phyloP scores from a whole-genome alignment of 2,329 filamentous ascomycete species.

The Dothideomycetes sp. region DNA sequence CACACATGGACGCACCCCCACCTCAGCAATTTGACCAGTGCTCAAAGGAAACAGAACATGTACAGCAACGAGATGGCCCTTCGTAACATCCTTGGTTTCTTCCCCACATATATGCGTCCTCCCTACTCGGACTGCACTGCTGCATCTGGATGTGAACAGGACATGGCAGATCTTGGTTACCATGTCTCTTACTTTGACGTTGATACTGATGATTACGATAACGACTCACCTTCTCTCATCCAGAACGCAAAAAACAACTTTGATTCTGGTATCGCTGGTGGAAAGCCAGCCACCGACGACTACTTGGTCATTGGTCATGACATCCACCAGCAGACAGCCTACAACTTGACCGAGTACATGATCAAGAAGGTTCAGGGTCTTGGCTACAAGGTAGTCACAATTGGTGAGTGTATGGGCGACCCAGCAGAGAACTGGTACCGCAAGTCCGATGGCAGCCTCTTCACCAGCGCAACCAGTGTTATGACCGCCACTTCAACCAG shows the following conservation, averaged over 20 bases:
- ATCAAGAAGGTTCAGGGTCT: conserved; percentile 31
- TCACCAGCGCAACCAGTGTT: conserved; percentile 2
- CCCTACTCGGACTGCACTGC: conserved; percentile 40
- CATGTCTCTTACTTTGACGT: conserved; percentile 54
- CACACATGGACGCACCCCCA: conserved; percentile 49
- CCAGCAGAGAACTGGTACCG: conserved; percentile 42
- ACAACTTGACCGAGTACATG: conserved; percentile 36
- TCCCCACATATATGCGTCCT: conserved; percentile 47
- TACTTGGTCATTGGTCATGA: conserved; percentile 49
- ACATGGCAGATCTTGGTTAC: conserved; percentile 43
- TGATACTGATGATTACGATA: conserved; percentile 53
- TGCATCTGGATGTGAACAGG: conserved; percentile 30
- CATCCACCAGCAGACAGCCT: conserved; percentile 38
- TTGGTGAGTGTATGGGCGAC: conserved; percentile 41
- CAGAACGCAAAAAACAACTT: conserved; percentile 48
- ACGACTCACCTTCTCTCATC: conserved; percentile 38
- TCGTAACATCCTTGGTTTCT: conserved; percentile 46
- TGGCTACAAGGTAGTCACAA: conserved; percentile 37
- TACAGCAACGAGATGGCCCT: conserved; percentile 47
- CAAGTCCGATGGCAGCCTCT: conserved; percentile 20
- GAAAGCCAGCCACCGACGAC: conserved; percentile 18
- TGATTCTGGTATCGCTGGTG: conserved; percentile 33
- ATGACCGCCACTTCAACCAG: conserved; percentile 13
- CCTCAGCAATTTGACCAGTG: conserved; percentile 35
- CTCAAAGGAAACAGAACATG: conserved; percentile 41